Evolutionary conservation across 2,329 filamentous ascomycete genomes (phyloP).

Genomic region (Fusarium phyllophilum): DNA sequence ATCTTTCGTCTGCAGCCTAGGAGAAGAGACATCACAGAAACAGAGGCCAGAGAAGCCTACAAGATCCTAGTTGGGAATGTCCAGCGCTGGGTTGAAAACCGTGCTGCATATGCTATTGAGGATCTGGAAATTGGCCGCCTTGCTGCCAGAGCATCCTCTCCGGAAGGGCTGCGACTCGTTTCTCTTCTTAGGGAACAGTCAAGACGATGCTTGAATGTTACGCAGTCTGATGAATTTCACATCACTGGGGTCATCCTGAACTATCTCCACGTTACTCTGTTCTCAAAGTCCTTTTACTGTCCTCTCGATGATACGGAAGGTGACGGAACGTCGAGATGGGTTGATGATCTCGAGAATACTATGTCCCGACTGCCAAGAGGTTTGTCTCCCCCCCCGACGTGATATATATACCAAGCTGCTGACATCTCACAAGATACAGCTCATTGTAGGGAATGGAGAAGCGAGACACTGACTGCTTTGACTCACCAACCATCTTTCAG

Average conservation of each 20-base stretch:
- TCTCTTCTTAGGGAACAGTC: constrained; percentile 51
- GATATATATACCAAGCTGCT: not conserved
- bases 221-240: constrained; percentile 50
- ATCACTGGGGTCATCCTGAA: constrained; percentile 52
- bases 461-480: constrained; percentile 50
- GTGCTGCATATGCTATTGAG: constrained; percentile 46
- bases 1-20: constrained; percentile 48
- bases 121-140: constrained; percentile 46
- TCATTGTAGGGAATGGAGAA: constrained; percentile 52
- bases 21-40: constrained; percentile 51
- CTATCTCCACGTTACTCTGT: constrained; percentile 50
- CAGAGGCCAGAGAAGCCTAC: constrained; percentile 50
- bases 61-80: constrained; percentile 48
- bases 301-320: constrained; percentile 48
- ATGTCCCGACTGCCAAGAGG: constrained; percentile 51
- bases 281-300: constrained; percentile 51
- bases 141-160: constrained; percentile 36
- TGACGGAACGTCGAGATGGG: constrained; percentile 47
- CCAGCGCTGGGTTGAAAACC: constrained; percentile 52
- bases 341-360: constrained; percentile 47
- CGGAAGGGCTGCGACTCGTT: constrained; percentile 46
- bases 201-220: constrained; percentile 45
- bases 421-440: constrained; percentile 43
- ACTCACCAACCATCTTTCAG: constrained; percentile 48
- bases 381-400: constrained; percentile 13